Base-by-base conservation (phyloP, 176 grass and related monocot species). In the Hordeum vulgare region DNA sequence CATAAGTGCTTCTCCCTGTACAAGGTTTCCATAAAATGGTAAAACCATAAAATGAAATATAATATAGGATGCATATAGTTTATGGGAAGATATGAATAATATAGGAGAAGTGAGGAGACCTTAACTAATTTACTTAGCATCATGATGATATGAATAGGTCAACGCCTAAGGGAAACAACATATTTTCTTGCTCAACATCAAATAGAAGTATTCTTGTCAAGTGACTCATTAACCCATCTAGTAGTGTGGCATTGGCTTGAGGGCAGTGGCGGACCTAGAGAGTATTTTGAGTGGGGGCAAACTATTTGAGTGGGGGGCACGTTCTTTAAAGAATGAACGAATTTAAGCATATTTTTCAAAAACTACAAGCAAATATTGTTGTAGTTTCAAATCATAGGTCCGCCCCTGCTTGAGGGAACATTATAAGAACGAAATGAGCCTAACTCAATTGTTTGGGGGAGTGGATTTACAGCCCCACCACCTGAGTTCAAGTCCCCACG, bases 1-100 rank as follows among this genome's bases (percentile, higher is more conserved):
- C 85, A 78, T 90, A 53, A 99, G 78, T 81, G 90, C 93, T 92
- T 99, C 91, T 59, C 85, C 96, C 96, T 98, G 80, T 62, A 85
- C 59, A 70, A 60, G 58, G 44, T 27, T 53, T 75, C 62, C 45
- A 83, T 66, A 41, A 89, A 86, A 80, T 47, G 28, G 80, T 71
- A 41, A 90, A 86, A 80, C 44, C 24, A 85, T 49, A 26, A 79
- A 75, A 77, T 36, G 49, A 77, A 57, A 71, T 18, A 34, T 69
- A 9, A 65, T 36, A 51, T 36, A 86, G 4, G 8, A 75, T 73
- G 41, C 26, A 56, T 49, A 9, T 11, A 79, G 33, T 73, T 81
- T 66, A 27, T 74, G 34, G 36, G 6, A 79, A 18, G 53, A 77
- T 81, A 40, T 35, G 75, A 56, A 62, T 45, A 80, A 53, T 83